Base-by-base conservation (phyloP, 2,329 filamentous ascomycete genomes). In the Aspergillus awamori region DNA sequence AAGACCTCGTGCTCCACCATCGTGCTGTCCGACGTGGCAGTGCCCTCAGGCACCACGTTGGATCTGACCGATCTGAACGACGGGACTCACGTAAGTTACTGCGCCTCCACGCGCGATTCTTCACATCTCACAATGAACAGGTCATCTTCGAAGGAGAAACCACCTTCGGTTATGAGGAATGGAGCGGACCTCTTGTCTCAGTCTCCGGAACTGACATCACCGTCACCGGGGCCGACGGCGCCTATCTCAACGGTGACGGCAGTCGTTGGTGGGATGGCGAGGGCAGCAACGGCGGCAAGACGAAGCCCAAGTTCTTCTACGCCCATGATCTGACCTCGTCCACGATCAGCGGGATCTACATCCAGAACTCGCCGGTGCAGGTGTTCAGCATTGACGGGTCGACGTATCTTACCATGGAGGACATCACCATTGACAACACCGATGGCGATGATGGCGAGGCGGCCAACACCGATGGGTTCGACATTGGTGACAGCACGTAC, bases 81-180 rank as follows among this genome's bases (percentile, higher is more conserved):
- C 5, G 53, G 53, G 8, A 55, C 53, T 30, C 36, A 55, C 13
- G 53, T 55, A 17, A 26, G 24, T 15, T 22, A 30, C 11, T 5
- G 3, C 26, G 3, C 17, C 10, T 20, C 17, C 7, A 4, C 8
- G 3, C 20, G 4, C n/a, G n/a, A 4, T 30, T 11, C 28, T 30
- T 30, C 10, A 8, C 8, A 5, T 1, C 52, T 55, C 20, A 45
- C 33, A 30, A 30, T 7, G 5, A 3, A 30, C 52, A 79, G 74
- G 81, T 89, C 63, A 84, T 83, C 65, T 90, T 90, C 75, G 74
- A 85, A 63, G 88, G 88, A 38, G 85, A 80, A n/a, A 90, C 87
- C 20, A 85, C 83, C 54, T 90, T 88, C 69, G 87, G 80, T 20
- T 89, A 89, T 75, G 77, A 84, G 62, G 84, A 88, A 68, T 90